Evolutionary conservation across 225 moss, liverwort and hornwort genomes (phyloP).

Genomic region (Takakia lepidozioides): DNA sequence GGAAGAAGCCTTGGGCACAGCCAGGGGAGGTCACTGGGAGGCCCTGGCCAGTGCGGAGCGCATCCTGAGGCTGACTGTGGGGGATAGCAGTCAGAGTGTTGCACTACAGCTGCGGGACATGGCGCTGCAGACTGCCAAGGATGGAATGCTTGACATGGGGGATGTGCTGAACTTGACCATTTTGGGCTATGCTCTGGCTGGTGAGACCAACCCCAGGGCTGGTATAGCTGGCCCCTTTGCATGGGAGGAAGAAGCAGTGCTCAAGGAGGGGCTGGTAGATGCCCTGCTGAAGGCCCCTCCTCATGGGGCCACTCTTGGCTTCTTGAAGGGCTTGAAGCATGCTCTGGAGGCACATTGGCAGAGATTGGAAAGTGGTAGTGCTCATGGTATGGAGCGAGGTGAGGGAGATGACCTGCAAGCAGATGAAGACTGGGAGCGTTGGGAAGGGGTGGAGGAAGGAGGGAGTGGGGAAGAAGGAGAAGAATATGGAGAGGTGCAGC

Average conservation of each 20-base stretch:
- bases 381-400: conserved; percentile 3
- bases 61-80: conserved; percentile 64
- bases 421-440: conserved; percentile 77
- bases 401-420: conserved; percentile 12
- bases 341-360: conserved; percentile 51
- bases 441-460: conserved; percentile 69
- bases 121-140: conserved; percentile 57
- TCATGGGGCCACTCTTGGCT: conserved; percentile 37
- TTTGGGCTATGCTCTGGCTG: conserved; percentile 86
- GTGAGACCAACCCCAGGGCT: conserved; percentile 60
- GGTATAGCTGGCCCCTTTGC: conserved; percentile 59
- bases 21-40: conserved; percentile 64
- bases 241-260: conserved; percentile 82
- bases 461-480: conserved; percentile 44
- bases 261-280: conserved; percentile 69
- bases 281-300: conserved; percentile 56
- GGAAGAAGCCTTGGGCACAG: conserved; percentile 57
- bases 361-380: conserved; percentile 14
- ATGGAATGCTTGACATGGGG: conserved; percentile 56
- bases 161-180: conserved; percentile 77
- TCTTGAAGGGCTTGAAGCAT: conserved; percentile 53
- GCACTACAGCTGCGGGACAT: conserved; percentile 89
- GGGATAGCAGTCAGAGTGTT: conserved; percentile 78
- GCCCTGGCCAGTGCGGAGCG: conserved; percentile 78
- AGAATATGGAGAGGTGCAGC: conserved; percentile 66